Percentiles rank a stretch among this genome's conserved stretches.
phyloP scores from a whole-genome alignment of 306 rosid genomes.

The Chamaecrista fasciculata region DNA sequence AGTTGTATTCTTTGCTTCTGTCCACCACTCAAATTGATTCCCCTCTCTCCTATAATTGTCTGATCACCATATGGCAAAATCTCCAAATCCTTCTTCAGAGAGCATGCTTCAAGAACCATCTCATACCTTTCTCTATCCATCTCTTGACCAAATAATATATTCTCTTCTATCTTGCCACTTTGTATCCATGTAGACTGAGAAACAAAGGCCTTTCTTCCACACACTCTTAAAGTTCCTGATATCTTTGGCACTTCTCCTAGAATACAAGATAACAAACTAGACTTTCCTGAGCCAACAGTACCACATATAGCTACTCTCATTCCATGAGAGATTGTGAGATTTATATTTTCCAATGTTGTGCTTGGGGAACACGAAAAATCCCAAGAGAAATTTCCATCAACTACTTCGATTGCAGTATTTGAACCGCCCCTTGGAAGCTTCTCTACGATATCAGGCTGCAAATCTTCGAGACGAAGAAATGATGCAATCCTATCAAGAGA shows the following conservation, averaged over 20 bases:
- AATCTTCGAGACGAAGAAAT: conserved; percentile 68
- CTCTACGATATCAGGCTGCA: conserved; percentile 57
- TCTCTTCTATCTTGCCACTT: conserved; percentile 57
- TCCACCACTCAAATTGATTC: conserved; percentile 50
- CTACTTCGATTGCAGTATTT: conserved; percentile 53
- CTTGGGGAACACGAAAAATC: conserved; percentile 46
- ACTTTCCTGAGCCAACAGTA: conserved; percentile 84
- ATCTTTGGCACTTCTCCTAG: conserved; percentile 81
- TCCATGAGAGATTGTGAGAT: conserved; percentile 49
- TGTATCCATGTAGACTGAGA: conserved; percentile 82
- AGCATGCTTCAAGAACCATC: conserved; percentile 58
- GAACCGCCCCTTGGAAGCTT: conserved; percentile 66
- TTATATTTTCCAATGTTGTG: conserved; percentile 54
- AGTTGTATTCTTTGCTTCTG: conserved; percentile 69
- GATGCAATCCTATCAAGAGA: conserved; percentile 77
- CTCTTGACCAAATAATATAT: conserved; percentile 50
- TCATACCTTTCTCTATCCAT: conserved; percentile 56
- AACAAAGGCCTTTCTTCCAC: conserved; percentile 84
- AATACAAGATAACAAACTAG: conserved; percentile 79
- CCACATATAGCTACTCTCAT: conserved; percentile 90
- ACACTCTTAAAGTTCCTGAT: conserved; percentile 60
- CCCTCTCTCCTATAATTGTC: conserved; percentile 53
- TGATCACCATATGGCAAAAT: conserved; percentile 57
- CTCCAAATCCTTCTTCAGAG: conserved; percentile 54
- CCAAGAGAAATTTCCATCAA: conserved; percentile 82